phyloP scores from a whole-genome alignment of 257 asterid species.

The Linderniella brevidens region DNA sequence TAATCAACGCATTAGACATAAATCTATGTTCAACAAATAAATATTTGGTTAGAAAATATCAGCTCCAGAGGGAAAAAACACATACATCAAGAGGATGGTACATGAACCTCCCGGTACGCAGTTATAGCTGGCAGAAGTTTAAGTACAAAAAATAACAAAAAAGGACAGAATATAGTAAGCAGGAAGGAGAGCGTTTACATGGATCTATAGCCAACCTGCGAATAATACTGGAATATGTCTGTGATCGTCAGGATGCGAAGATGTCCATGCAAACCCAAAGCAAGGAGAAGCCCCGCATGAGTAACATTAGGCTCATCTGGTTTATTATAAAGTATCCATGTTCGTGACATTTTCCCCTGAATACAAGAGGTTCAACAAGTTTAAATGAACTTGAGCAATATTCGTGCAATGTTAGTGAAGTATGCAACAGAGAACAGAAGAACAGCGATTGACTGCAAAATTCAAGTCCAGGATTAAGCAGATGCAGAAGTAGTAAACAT shows the following conservation, averaged over 20 bases:
- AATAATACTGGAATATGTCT: conserved; percentile 73
- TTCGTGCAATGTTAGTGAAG: conserved; percentile 7
- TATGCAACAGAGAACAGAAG: conserved; percentile 1
- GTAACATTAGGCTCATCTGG: conserved; percentile 90
- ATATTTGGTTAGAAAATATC: too few species aligned
- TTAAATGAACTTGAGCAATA: conserved; percentile 9
- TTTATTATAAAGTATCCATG: conserved; percentile 89
- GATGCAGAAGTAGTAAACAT: conserved; percentile 5
- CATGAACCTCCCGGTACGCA: too few species aligned
- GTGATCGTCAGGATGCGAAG: conserved; percentile 62
- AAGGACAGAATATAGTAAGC: too few species aligned
- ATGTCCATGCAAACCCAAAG: conserved; percentile 95
- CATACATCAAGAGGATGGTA: too few species aligned
- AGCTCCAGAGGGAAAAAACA: too few species aligned
- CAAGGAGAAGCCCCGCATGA: conserved; percentile 95
- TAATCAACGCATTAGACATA: too few species aligned
- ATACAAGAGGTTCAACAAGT: conserved; percentile 5
- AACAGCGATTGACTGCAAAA: background rate
- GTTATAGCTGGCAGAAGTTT: too few species aligned
- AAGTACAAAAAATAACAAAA: too few species aligned
- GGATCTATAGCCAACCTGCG: conserved; percentile 34
- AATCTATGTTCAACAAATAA: too few species aligned
- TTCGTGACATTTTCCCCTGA: conserved; percentile 94
- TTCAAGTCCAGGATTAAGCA: too few species aligned
- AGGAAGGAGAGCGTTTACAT: background rate